Evolutionary conservation across 169 alveolate genomes (phyloP), one percentile per base, ranked within the genome.

Genomic region (Plasmodium knowlesi): DNA sequence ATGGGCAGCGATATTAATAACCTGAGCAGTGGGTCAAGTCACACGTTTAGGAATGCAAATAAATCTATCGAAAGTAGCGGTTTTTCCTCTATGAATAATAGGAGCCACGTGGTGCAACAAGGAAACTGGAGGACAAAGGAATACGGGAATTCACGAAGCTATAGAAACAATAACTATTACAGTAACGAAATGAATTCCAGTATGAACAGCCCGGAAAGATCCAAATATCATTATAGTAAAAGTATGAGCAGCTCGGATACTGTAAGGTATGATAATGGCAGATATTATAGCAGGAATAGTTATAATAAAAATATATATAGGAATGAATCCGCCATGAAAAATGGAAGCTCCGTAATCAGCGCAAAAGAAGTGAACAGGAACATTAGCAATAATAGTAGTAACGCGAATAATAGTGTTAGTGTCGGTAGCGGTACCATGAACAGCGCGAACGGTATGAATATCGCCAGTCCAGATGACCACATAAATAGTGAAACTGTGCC

Each of bases 191-290:
- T 86, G 86, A 76, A 54, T 54, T 1, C 71, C 32, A 43, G 25
- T 6, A 39, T 39, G 25, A 71, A 83, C 19, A 61, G 28, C 53
- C 5, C 82, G 32, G 82, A 83, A 61, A 19, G 70, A 67, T 67
- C 53, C 57, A 83, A 83, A 83, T 37, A 32, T 83, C 34, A 67
- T 83, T 83, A 83, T 46, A 85, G 9, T 85, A 85, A 85, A 72
- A 85, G 28, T 85, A 39, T 73, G 93, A 85, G 61, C 70, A 76
- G 43, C 70, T 50, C 93, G 80, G 86, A 86, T 28, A 86, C 53
- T 50, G 34, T 19, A 76, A 86, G 76, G 46, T 74, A 25, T 73
- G 80, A 30, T 39, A 76, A 28, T 86, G 43, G n/a, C 28, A 76
- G 93, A 53, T 46, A 73, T n/a, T 50, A 74, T 57, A 86, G 76